Base-by-base conservation (phyloP, 768 basidiomycete species). In the Podaxis pistillaris region DNA sequence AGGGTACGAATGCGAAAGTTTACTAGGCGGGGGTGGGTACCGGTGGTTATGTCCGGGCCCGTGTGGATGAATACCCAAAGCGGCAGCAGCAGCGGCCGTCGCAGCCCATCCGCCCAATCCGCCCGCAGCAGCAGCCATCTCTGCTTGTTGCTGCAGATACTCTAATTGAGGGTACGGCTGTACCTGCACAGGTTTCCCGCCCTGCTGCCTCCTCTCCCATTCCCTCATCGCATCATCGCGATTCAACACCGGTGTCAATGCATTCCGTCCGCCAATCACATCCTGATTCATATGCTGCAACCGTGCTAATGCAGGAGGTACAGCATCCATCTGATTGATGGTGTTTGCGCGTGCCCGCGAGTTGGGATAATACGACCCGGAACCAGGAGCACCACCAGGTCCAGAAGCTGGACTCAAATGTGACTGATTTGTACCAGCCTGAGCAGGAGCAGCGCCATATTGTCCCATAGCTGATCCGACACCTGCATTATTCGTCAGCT, bases 181-280 rank as follows among this genome's bases (percentile, higher is more conserved):
- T 15, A 86, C 84, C n/a, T 86, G 85, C 12, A 79, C 75, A 1
- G 85, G 81, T 38, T 63, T 63, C 68, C 89, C 90, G 17, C 89
- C 92, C 11, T 87, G 77, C 71, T 94, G 91, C 64, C 95, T 79
- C 66, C 94, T 77, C 75, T 98, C 97, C 96, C 96, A 98, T 76
- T 98, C 96, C 47, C 90, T 86, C 80, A 94, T 90, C 49, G 93
- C 90, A 65, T 99, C 96, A 67, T 98, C 96, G 57, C 96, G 83
- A 68, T 96, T 96, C 66, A 98, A 76, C 33, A 97, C 95, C 2
- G 96, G 96, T 13, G 94, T 97, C 73, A 97, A 73, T 22, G 93
- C 90, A 68, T 93, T 93, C 58, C 93, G 81, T 44, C 87, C 86
- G 55, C 78, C 84, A 66, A 88, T 89, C 69, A 87, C 86, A 73